Conservation (phyloP, 1,139 yeast species). For the Suhomyces taliae region DNA sequence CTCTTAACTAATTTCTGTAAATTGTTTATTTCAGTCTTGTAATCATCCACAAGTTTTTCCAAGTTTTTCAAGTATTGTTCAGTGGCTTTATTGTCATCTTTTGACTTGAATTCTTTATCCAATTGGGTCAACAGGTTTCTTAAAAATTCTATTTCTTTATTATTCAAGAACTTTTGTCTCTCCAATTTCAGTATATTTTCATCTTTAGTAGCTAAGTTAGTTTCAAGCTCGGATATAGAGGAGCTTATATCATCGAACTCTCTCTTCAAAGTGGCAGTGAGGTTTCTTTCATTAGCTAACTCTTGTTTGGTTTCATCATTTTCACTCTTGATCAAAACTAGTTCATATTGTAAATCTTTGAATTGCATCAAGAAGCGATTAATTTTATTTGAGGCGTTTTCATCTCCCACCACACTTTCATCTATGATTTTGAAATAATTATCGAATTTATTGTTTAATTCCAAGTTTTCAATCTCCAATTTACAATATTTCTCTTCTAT, state of each 20-base stretch:
- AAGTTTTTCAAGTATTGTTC: slow-evolving; percentile 44
- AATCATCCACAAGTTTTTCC: slow-evolving; percentile 55
- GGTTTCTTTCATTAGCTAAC: slow-evolving; percentile 1
- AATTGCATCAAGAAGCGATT: slow-evolving; percentile 32
- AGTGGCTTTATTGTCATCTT: slow-evolving; percentile 23
- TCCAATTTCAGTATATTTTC: slow-evolving; percentile 45
- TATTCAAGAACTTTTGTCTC: slow-evolving; percentile 53
- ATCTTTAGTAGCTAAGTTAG: slow-evolving; percentile 27
- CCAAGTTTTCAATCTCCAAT: slow-evolving; percentile 53
- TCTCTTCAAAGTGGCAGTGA: background rate
- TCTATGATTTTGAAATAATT: slow-evolving; percentile 32
- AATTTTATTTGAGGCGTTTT: slow-evolving; percentile 18
- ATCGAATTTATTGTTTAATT: slow-evolving; percentile 43
- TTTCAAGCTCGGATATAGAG: slow-evolving; percentile 20
- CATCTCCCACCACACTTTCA: slow-evolving; percentile 22
- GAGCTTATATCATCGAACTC: slow-evolving; percentile 3
- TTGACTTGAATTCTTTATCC: slow-evolving; percentile 27
- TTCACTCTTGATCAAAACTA: slow-evolving; percentile 31
- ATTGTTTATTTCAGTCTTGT: slow-evolving; percentile 52
- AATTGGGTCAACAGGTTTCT: slow-evolving; percentile 43
- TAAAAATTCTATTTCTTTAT: slow-evolving; percentile 61
- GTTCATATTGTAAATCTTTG: slow-evolving; percentile 39
- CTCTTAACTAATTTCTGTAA: slow-evolving; percentile 31
- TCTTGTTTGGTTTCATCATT: slow-evolving; percentile 7
- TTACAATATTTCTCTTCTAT: slow-evolving; percentile 50